Evolutionary conservation across 306 rosid species (phyloP).

Genomic region (Leucaena leucocephala): DNA sequence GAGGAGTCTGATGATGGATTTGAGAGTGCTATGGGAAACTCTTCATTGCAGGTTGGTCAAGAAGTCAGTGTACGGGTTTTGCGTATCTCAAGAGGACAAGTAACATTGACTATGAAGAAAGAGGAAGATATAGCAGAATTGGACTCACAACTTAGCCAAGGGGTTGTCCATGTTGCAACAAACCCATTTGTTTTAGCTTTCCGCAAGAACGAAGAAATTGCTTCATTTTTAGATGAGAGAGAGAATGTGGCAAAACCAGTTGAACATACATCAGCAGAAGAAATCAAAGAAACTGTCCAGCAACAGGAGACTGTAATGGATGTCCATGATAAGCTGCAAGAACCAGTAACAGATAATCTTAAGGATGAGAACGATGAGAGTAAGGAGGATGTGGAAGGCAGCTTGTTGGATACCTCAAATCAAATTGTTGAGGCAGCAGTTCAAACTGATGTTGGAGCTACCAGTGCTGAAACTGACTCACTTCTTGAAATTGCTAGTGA

Average conservation of each 20-base stretch:
- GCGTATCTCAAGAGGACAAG: conserved; percentile 79
- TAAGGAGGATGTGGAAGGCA: conserved; percentile 43
- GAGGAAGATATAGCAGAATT: conserved; percentile 58
- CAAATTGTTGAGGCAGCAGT: conserved; percentile 43
- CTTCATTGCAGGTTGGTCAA: conserved; percentile 76
- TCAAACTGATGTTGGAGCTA: conserved; percentile 46
- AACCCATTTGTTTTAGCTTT: conserved; percentile 91
- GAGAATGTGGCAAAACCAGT: conserved; percentile 53
- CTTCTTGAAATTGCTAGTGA: conserved; percentile 48
- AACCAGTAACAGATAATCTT: conserved; percentile 41
- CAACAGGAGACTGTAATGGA: conserved; percentile 43
- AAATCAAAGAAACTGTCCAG: conserved; percentile 45
- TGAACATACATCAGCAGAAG: conserved; percentile 47
- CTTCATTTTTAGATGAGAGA: conserved; percentile 81
- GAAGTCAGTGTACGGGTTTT: conserved; percentile 82
- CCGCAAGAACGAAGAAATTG: conserved; percentile 82
- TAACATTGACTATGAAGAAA: conserved; percentile 94
- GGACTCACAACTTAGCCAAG: conserved; percentile 51
- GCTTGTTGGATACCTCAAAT: conserved; percentile 33
- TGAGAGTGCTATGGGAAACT: conserved; percentile 71
- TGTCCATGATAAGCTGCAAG: conserved; percentile 45
- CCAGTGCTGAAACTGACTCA: conserved; percentile 38
- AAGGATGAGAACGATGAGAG: conserved; percentile 41
- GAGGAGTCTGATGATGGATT: conserved; percentile 83
- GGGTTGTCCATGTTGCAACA: conserved; percentile 67